These are phyloP conservation scores for Phytophthora colocasiae DNA, from an alignment of 352 stramenopile genomes.

Conservation along the genomic window DNA sequence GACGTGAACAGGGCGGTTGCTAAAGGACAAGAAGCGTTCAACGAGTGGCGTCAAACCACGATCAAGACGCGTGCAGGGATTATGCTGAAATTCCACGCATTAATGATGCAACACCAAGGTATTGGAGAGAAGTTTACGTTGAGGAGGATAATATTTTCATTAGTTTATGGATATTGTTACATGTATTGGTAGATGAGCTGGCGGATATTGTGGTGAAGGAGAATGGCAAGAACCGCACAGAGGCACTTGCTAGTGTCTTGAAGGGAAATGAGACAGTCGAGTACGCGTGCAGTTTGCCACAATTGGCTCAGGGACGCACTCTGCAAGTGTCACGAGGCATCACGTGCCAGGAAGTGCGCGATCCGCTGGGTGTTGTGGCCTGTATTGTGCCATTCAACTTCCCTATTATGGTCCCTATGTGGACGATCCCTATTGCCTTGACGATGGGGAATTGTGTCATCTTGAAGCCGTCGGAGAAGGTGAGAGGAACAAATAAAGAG, in stretches of 20 bases:
- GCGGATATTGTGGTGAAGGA: conserved; percentile 95
- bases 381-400: conserved; percentile 98
- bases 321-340: conserved; percentile 91
- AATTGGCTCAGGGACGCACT: conserved; percentile 91
- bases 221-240: conserved; percentile 98
- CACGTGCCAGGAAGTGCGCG: conserved; percentile 93
- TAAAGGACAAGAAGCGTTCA: conserved; percentile 85
- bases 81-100: conserved; percentile 97
- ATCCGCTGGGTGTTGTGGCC: conserved; percentile 93
- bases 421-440: conserved; percentile 97
- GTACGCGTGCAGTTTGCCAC: conserved; percentile 94
- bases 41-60: conserved; percentile 90
- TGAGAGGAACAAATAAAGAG: conserved; percentile 26
- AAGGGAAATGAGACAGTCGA: conserved; percentile 99
- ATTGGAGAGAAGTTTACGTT: background rate
- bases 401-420: conserved; percentile 98
- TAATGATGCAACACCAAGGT: conserved; percentile 91
- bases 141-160: background rate
- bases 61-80: conserved; percentile 95
- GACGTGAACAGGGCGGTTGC: conserved; percentile 92
- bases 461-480: conserved; percentile 98
- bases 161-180: background rate
- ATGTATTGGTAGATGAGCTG: conserved; percentile 81
- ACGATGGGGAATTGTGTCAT: conserved; percentile 97
- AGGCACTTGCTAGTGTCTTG: conserved; percentile 96